Conservation (phyloP, 352 stramenopile species). For the Globisporangium spiculum region DNA sequence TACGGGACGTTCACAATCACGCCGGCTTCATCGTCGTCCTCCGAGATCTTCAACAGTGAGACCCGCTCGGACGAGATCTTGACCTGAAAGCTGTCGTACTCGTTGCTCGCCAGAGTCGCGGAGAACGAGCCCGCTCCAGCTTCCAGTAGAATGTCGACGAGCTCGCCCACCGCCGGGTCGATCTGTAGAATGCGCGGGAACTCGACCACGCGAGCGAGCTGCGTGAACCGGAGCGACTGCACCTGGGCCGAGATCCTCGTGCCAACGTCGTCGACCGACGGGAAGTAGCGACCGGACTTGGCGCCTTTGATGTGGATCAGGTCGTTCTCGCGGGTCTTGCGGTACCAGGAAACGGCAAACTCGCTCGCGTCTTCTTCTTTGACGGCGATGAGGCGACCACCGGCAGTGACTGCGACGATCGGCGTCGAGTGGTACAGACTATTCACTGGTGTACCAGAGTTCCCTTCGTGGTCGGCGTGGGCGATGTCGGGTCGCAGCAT, state of each 20-base stretch:
- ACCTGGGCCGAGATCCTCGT: slow-evolving; percentile 54
- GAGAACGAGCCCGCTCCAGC: slow-evolving; percentile 71
- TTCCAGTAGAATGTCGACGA: slow-evolving; percentile 71
- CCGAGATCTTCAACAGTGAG: slow-evolving; percentile 67
- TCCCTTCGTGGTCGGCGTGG: slow-evolving; percentile 10
- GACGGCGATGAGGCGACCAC: slow-evolving; percentile 46
- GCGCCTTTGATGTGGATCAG: slow-evolving; percentile 68
- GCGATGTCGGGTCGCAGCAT: slow-evolving; percentile 42
- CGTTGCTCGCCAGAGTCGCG: slow-evolving; percentile 72
- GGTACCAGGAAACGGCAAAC: slow-evolving; percentile 69
- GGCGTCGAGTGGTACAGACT: slow-evolving; percentile 45
- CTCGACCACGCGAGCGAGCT: slow-evolving; percentile 56
- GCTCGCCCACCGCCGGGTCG: slow-evolving; percentile 61
- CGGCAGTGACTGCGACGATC: slow-evolving; percentile 50
- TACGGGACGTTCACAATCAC: slow-evolving; percentile 54
- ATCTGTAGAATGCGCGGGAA: slow-evolving; percentile 42
- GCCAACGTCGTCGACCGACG: slow-evolving; percentile 71
- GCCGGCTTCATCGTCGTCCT: slow-evolving; percentile 62
- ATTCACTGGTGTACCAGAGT: slow-evolving; percentile 6
- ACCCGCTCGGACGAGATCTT: slow-evolving; percentile 60
- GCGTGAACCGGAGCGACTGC: slow-evolving; percentile 59
- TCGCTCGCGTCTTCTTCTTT: slow-evolving; percentile 60
- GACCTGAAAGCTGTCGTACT: slow-evolving; percentile 79
- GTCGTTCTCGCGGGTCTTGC: slow-evolving; percentile 50
- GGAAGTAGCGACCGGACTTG: slow-evolving; percentile 50